Base-by-base conservation (phyloP, 2,329 filamentous ascomycete genomes). In the Clarireedia sp. region DNA sequence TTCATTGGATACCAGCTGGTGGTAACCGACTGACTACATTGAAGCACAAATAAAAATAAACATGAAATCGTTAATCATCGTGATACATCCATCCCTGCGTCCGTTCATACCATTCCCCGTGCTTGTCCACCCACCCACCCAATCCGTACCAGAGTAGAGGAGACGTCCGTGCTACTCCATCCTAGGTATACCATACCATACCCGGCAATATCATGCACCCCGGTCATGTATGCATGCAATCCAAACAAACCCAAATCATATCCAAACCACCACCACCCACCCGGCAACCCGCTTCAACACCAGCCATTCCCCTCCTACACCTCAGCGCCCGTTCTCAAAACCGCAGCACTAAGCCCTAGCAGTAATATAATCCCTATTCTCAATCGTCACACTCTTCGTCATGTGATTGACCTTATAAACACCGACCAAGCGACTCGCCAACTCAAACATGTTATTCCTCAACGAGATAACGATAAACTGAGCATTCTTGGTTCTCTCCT, bases 321-420 rank as follows among this genome's bases (percentile, higher is more conserved):
- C 29, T 14, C 29, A 12, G 29, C 29, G 2, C 3, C 29, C 29
- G 12, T 33, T 14, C 29, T 4, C 12, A 9, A 33, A 33, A 33
- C 29, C 9, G 9, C 29, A 14, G 29, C 24, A 43, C 43, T 19
- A 54, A 23, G 52, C 59, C 37, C 47, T 21, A 19, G 60, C 63
- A 19, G 65, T 62, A 52, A 69, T 70, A 87, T 88, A 94, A 72
- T 94, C 87, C 63, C 77, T 78, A 73, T 94, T 94, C 72, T 94
- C 89, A 60, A 94, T 90, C 52, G 89, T 90, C 21, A 94, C 88
- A 71, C 87, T 91, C 81, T 92, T 94, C 59, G 89, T 94, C 85
- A 97, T 99, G 72, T 99, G 92, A 73, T 95, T 97, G 70, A 99
- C 94, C 78, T 99, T 99, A 78, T 99, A 99, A 55, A 99, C 94